Evolutionary conservation across 345 rosid species (phyloP).

Genomic region (Murraya koenigii): DNA sequence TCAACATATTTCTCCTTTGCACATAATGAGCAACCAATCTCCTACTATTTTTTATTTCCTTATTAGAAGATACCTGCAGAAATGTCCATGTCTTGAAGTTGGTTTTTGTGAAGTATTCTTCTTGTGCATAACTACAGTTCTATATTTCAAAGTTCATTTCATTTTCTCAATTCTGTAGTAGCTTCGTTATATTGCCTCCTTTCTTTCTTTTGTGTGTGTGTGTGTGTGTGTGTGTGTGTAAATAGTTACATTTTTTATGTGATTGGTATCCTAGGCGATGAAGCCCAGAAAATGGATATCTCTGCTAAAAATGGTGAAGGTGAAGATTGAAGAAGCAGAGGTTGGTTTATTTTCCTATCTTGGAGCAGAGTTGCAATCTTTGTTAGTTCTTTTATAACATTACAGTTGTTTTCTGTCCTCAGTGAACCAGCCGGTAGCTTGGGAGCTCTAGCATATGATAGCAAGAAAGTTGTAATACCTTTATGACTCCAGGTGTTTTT

Average conservation of each 20-base stretch:
- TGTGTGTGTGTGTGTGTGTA: background rate
- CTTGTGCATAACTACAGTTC: background rate
- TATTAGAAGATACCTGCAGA: background rate
- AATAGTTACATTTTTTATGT: background rate
- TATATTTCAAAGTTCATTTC: background rate
- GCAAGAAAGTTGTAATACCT: conserved; percentile 4
- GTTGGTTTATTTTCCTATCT: conserved; percentile 16
- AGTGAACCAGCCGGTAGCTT: conserved; percentile 3
- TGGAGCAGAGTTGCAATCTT: background rate
- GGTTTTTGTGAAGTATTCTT: background rate
- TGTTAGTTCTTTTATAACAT: background rate
- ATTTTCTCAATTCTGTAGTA: background rate
- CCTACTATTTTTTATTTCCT: background rate
- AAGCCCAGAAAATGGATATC: conserved; percentile 42
- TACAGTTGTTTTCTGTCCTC: background rate
- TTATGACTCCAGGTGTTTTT: conserved; percentile 4
- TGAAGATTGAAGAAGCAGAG: conserved; percentile 31
- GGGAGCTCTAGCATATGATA: background rate
- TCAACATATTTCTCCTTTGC: background rate
- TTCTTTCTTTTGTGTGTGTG: background rate
- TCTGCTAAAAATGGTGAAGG: conserved; percentile 40
- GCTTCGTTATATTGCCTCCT: background rate
- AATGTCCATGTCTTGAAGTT: background rate
- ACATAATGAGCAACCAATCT: background rate
- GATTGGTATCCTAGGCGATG: conserved; percentile 30